Evolutionary conservation across 768 basidiomycete genomes (phyloP), one percentile per base, ranked within the genome.

Genomic region (Pleurotus cornucopiae): DNA sequence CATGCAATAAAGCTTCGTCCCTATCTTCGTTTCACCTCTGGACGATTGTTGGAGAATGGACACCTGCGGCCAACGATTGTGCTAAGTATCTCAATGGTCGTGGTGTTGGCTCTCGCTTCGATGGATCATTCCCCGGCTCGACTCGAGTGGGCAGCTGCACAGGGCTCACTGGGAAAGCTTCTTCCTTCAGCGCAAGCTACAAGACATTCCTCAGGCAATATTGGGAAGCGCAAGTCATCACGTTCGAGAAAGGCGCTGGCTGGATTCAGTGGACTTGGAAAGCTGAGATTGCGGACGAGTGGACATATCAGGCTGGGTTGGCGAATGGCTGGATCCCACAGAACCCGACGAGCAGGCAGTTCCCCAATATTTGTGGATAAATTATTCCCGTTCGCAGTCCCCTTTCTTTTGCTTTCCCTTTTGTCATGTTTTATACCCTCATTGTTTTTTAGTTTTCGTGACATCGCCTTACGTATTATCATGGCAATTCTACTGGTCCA

Each of bases 181-280:
- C 85, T 2, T 71, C 78, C 6, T 96, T 94, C 71, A 89, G 85
- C 67, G 67, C 80, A 47, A 77, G 73, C 58, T 94, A 91, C 77
- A 94, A 92, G 78, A 81, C 77, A 0, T 93, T 89, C 79, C 73
- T 96, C 43, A 73, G 91, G 34, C 80, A 90, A 66, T 83, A 77
- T 67, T 96, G 86, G 86, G 92, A 94, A 66, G 91, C 89, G 0
- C 94, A 95, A 70, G 82, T 83, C 13, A 84, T 79, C 49, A 76
- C 89, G 2, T 91, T 77, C 58, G 89, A 91, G 74, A 72, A 72
- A 49, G 84, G 74, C n/a, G 43, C 72, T 48, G 89, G 89, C 2
- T 91, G 89, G 89, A 68, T 90, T 20, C 82, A 85, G 67, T 91
- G 89, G 90, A 83, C 88, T 1, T 92, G 90, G 90, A 92, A 92